A percentile compares a stretch with the other conserved stretches of the same genome.
Conservation (phyloP, 106 monocot genomes). For the Phalaenopsis equestris region DNA sequence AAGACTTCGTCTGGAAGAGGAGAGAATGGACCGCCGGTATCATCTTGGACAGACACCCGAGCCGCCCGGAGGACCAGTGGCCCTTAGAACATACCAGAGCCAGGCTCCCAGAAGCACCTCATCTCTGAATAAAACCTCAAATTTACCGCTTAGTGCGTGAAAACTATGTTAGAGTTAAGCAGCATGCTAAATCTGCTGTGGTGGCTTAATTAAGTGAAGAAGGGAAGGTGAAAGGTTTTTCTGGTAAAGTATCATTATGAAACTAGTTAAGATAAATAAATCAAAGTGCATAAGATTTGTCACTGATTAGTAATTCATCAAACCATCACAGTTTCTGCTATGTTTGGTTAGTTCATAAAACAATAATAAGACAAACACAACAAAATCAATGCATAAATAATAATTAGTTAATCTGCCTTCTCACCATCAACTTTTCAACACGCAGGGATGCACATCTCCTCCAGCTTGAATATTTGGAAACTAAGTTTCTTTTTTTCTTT, state of each 20-base stretch:
- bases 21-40: not conserved
- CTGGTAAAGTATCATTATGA: conserved; percentile 11
- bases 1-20: conserved; percentile 30
- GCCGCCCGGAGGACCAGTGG: not conserved
- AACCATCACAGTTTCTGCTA: conserved; percentile 30
- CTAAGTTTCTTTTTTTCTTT: not conserved
- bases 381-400: not conserved
- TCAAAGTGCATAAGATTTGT: conserved; percentile 19
- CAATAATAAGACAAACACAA: conserved; percentile 8
- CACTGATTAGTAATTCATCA: conserved; percentile 30
- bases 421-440: not conserved
- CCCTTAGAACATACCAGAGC: conserved; percentile 1
- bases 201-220: not conserved
- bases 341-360: conserved; percentile 25
- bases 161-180: not conserved
- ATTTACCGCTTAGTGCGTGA: conserved; percentile 11
- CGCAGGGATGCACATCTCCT: conserved; percentile 11
- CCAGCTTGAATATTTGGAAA: conserved; percentile 2
- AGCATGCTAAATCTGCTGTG: not conserved
- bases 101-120: not conserved
- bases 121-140: conserved; percentile 6
- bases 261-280: conserved; percentile 15
- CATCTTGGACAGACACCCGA: not conserved
- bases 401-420: not conserved
- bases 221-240: not conserved